A percentile compares a stretch with the other conserved stretches of the same genome.
These are phyloP conservation scores for Papiliotrema terrestris DNA, from an alignment of 1,284 basidiomycete species.

Conservation along the genomic window DNA sequence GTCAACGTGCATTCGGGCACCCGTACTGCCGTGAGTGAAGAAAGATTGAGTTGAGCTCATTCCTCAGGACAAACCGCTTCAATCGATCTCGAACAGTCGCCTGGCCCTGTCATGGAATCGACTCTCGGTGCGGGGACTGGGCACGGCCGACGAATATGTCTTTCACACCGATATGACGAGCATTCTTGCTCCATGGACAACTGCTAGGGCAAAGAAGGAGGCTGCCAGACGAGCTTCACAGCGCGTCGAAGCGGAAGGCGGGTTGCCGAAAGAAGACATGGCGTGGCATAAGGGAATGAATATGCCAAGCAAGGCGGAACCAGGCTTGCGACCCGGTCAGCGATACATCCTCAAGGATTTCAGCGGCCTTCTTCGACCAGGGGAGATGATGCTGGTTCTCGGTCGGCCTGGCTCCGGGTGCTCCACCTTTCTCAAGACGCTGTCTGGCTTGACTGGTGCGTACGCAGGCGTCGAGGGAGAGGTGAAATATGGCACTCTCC, in stretches of 20 bases:
- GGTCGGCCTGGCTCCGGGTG: conserved; percentile 50
- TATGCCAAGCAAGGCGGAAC: conserved; percentile 20
- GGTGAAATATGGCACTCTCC: conserved; percentile 45
- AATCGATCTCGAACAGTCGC: neutral
- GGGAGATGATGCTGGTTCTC: conserved; percentile 47
- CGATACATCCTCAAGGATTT: conserved; percentile 39
- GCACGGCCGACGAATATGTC: conserved; percentile 20
- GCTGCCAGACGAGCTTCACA: neutral
- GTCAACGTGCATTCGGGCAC: too few species aligned
- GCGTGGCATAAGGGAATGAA: conserved; percentile 12
- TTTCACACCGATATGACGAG: conserved; percentile 9
- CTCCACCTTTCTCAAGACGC: conserved; percentile 51
- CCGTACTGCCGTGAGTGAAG: too few species aligned
- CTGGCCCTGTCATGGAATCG: conserved; percentile 12
- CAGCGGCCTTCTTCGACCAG: conserved; percentile 33
- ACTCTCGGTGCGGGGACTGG: conserved; percentile 19
- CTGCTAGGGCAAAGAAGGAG: conserved; percentile 2
- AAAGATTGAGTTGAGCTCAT: too few species aligned
- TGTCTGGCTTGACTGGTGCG: conserved; percentile 47
- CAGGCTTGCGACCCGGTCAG: conserved; percentile 32
- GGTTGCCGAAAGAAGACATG: conserved; percentile 15
- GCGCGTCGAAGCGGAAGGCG: conserved; percentile 7
- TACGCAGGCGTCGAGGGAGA: conserved; percentile 49
- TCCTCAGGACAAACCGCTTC: too few species aligned
- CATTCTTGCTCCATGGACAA: neutral